These are phyloP conservation scores for Bassia scoparia DNA, from an alignment of 148 eudicot genomes.

Conservation along the genomic window DNA sequence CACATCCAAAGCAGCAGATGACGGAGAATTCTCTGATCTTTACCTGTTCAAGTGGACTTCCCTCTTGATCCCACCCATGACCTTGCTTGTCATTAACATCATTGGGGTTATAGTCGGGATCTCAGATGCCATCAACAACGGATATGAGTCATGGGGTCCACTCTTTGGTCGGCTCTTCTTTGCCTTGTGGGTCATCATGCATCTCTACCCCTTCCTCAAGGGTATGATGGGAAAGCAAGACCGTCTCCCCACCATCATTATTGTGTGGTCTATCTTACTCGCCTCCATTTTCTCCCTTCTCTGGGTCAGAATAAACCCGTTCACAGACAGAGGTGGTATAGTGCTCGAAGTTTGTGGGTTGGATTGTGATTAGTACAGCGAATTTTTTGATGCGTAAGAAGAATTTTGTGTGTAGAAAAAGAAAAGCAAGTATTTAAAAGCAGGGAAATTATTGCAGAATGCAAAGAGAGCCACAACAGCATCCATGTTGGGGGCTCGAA, in stretches of 20 bases:
- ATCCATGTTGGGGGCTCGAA: neutral
- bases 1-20: conserved; percentile 90
- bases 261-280: conserved; percentile 86
- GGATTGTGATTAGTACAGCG: conserved; percentile 58
- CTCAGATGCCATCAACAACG: conserved; percentile 87
- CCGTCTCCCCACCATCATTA: conserved; percentile 67
- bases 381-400: conserved; percentile 23
- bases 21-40: conserved; percentile 83
- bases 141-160: conserved; percentile 91
- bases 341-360: conserved; percentile 91
- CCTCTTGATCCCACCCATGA: conserved; percentile 77
- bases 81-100: conserved; percentile 71
- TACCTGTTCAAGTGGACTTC: conserved; percentile 94
- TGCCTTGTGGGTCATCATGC: conserved; percentile 91
- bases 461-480: conserved; percentile 1
- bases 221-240: conserved; percentile 84
- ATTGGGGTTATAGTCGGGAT: conserved; percentile 79
- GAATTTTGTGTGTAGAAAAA: conserved; percentile 29
- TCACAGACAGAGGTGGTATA: conserved; percentile 55
- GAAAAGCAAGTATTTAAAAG: neutral
- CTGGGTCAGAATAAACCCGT: conserved; percentile 93
- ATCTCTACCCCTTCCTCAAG: conserved; percentile 92
- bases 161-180: conserved; percentile 86
- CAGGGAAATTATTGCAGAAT: conserved; percentile 6
- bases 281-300: conserved; percentile 87